These are phyloP conservation scores for Nidularia pulvinata DNA, from an alignment of 768 basidiomycete species.

Conservation along the genomic window DNA sequence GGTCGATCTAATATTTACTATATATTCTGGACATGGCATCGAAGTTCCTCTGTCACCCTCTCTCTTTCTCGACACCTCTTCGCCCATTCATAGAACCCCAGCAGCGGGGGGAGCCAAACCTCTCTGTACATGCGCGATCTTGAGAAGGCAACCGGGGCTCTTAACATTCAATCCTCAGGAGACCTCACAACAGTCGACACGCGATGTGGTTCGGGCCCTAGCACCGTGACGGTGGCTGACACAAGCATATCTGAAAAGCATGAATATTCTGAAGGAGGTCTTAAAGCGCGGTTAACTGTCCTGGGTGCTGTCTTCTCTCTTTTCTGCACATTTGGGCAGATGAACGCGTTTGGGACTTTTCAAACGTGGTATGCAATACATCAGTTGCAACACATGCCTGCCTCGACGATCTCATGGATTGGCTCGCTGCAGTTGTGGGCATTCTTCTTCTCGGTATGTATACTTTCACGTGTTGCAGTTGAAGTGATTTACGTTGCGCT, in stretches of 20 bases:
- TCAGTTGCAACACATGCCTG: constrained; percentile 47
- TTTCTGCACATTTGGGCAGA: constrained; percentile 71
- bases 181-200: background rate
- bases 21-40: no score
- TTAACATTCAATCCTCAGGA: no score
- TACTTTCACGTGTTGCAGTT: background rate
- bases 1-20: no score
- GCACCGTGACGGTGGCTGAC: no score
- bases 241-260: background rate
- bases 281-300: constrained; percentile 46
- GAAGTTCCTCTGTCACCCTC: no score
- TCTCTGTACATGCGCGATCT: no score
- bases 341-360: constrained; percentile 74
- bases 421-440: constrained; percentile 68
- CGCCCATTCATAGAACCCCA: no score
- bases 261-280: constrained; percentile 23
- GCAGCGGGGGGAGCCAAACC: no score
- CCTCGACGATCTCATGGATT: constrained; percentile 70
- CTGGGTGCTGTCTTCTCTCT: constrained; percentile 66
- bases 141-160: no score
- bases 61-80: no score
- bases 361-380: constrained; percentile 67
- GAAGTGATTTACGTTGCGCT: background rate
- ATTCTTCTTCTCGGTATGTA: constrained; percentile 67
- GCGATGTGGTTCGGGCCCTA: no score